Evolutionary conservation across 768 basidiomycete genomes (phyloP).

Genomic region (Termitomyces sp.): DNA sequence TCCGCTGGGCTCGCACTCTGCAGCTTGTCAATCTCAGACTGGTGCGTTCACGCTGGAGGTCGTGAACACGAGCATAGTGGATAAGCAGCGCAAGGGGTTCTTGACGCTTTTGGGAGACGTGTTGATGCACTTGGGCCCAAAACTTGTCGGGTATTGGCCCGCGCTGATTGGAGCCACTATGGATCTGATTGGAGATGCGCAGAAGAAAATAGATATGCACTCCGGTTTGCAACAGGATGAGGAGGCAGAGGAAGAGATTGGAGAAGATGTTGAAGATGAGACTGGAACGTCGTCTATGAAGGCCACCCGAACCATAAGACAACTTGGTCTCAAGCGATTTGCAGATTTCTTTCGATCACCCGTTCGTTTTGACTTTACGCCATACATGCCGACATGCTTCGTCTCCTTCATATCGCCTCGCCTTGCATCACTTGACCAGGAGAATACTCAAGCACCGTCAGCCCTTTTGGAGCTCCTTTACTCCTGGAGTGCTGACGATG

Average conservation of each 20-base stretch:
- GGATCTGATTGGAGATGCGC: constrained; percentile 60
- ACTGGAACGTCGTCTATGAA: constrained; percentile 29
- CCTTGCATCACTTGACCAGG: constrained; percentile 62
- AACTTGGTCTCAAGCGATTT: constrained; percentile 80
- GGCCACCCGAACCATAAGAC: constrained; percentile 62
- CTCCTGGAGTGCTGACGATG: constrained; percentile 59
- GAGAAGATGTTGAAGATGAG: constrained; percentile 29
- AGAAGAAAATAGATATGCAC: constrained; percentile 41
- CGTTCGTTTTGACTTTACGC: constrained; percentile 66
- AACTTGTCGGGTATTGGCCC: constrained; percentile 68
- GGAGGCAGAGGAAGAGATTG: constrained; percentile 17
- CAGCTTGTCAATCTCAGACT: constrained; percentile 16
- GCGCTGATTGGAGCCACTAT: constrained; percentile 66
- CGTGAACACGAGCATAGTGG: constrained; percentile 29
- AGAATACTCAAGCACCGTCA: constrained; percentile 91
- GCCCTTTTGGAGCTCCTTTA: constrained; percentile 83
- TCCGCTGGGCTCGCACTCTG: constrained; percentile 46
- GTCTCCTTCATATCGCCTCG: constrained; percentile 76
- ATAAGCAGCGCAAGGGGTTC: constrained; percentile 80
- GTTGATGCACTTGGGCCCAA: constrained; percentile 74
- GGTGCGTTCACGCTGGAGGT: constrained; percentile 21
- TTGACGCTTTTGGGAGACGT: constrained; percentile 82
- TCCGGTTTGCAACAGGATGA: constrained; percentile 22
- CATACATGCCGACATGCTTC: constrained; percentile 68
- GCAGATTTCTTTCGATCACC: constrained; percentile 83